Evolutionary conservation across 2,329 filamentous ascomycete species (phyloP), one percentile per base, ranked within the genome.

Genomic region (Hymenoscyphus repandus): DNA sequence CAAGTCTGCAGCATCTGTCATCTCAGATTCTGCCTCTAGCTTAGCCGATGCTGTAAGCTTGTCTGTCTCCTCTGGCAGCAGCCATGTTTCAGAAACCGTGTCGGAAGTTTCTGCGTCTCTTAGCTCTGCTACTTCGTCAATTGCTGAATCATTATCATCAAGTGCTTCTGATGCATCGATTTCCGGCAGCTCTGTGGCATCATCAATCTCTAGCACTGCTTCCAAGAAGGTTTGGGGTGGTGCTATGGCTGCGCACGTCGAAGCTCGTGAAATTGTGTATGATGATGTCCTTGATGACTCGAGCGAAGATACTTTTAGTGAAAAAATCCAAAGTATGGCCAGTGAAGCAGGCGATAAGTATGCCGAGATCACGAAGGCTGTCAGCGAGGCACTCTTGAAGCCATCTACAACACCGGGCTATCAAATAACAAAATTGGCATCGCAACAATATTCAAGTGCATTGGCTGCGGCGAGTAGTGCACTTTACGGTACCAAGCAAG

Each of bases 371-470:
- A 82, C 75, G 12, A 71, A 70, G 58, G 77, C 75, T 30, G 75
- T 81, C 30, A 77, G 75, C 52, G 77, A 82, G 65, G 79, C 78
- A 22, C 64, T 79, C 9, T 62, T 77, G 27, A 69, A 72, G 38
- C 66, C 72, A 12, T 66, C 72, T 1, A 72, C 41, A 11, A 60
- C 54, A 64, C 45, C 75, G 56, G 74, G 67, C 64, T 18, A 71
- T 72, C 3, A 77, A 53, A 69, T 74, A 6, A 76, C 73, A 2
- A 79, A 76, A 42, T 58, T 81, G 31, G 79, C 78, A 31, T 74
- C 70, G 42, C 78, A 78, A 45, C 75, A 80, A 56, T 82, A 82
- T 55, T 72, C 74, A 13, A 76, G 72, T 53, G 80, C 79, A 15
- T 62, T 82, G 27, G 69, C 72, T 33, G 80, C 79, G 40, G 80